Evolutionary conservation across 208 protist species (phyloP).

Genomic region (Strigomonas galati): DNA sequence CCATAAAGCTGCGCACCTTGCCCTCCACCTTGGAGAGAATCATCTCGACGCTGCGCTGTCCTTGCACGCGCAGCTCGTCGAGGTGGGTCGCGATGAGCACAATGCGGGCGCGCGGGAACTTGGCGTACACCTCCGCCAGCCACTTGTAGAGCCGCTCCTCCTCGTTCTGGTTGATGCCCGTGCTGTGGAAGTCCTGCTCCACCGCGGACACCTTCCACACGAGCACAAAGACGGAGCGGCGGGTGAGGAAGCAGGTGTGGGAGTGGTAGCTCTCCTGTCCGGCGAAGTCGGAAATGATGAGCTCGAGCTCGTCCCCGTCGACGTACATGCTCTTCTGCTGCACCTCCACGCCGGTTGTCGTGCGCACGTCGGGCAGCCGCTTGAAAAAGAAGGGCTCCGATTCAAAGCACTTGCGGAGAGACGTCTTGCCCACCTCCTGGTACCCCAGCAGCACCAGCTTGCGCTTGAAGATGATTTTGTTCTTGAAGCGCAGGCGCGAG

Average conservation of each 20-base stretch:
- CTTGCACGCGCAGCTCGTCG: constrained; percentile 83
- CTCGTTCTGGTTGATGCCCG: constrained; percentile 71
- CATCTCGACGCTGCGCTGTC: constrained; percentile 80
- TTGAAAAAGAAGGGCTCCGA: constrained; percentile 76
- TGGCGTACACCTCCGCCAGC: constrained; percentile 86
- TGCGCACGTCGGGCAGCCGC: constrained; percentile 70
- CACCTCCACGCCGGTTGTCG: constrained; percentile 82
- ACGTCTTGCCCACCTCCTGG: constrained; percentile 90
- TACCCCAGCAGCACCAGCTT: constrained; percentile 85
- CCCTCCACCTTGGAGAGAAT: constrained; percentile 79
- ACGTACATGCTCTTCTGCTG: constrained; percentile 51
- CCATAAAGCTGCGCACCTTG: constrained; percentile 60
- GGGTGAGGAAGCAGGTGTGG: constrained; percentile 81
- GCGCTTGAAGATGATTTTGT: constrained; percentile 59
- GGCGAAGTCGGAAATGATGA: constrained; percentile 82
- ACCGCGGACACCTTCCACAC: constrained; percentile 90
- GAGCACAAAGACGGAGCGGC: constrained; percentile 80
- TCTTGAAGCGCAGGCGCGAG: constrained; percentile 43
- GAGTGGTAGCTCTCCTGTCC: constrained; percentile 88
- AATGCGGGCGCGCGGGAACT: constrained; percentile 70
- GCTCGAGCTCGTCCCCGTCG: constrained; percentile 52
- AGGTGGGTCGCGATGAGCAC: constrained; percentile 86
- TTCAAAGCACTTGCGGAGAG: constrained; percentile 86
- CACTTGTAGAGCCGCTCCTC: constrained; percentile 83
- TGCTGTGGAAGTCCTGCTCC: constrained; percentile 80